Conservation (phyloP, 1,284 basidiomycete species). For the Microbotryum saponariae region DNA sequence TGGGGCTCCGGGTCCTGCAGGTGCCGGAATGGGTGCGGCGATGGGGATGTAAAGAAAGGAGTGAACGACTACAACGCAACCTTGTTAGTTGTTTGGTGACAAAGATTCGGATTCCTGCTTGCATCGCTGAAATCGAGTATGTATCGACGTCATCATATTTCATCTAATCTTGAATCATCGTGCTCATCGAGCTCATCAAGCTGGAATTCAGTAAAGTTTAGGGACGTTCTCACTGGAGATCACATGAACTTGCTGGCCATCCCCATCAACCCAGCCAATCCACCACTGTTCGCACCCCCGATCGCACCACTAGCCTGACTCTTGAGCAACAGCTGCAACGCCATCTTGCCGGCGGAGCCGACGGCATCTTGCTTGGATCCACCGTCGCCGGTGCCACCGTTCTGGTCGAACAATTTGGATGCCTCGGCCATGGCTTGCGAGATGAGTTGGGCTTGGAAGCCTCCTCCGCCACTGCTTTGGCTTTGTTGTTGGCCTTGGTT, state of each 20-base stretch:
- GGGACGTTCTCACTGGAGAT: neutral
- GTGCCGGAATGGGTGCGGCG: too few relatives aligned
- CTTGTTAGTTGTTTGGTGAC: neutral
- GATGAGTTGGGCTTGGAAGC: constrained; percentile 23
- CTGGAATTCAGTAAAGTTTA: neutral
- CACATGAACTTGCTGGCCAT: constrained; percentile 10
- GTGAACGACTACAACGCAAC: too few relatives aligned
- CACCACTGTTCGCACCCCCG: constrained; percentile 1
- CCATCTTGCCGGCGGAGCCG: neutral
- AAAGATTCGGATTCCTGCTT: neutral
- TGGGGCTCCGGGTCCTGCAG: too few relatives aligned
- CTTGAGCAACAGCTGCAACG: neutral
- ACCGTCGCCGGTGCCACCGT: constrained; percentile 37
- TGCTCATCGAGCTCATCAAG: neutral
- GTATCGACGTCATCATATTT: neutral
- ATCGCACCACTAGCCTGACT: neutral
- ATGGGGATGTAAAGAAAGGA: too few relatives aligned
- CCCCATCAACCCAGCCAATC: neutral
- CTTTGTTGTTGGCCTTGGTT: constrained; percentile 2
- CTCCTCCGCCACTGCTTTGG: constrained; percentile 3
- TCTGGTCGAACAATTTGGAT: constrained; percentile 35
- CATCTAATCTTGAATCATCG: neutral
- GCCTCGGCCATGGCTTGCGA: constrained; percentile 36
- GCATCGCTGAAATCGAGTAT: neutral
- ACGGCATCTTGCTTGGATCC: constrained; percentile 41